Base-by-base conservation (phyloP, 176 grass and related monocot species). In the Pharus latifolius region DNA sequence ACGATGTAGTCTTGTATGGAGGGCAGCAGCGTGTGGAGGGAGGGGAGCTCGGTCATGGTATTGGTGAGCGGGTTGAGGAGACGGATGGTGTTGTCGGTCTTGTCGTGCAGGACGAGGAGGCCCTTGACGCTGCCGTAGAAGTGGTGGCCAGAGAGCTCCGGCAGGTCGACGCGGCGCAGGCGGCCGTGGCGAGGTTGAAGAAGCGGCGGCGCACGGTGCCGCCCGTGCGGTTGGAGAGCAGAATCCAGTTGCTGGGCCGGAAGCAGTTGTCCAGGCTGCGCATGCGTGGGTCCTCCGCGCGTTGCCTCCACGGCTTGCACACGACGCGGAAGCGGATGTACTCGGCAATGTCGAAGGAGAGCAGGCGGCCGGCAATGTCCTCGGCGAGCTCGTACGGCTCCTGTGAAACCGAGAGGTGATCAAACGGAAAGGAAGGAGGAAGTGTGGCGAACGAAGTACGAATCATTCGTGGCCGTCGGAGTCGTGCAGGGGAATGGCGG, bases 41-140 rank as follows among this genome's bases (percentile, higher is more conserved):
- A 0, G 8, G 42, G 44, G 16, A 20, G 28, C 11, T 67, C 43
- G 3, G 43, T 67, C 26, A 67, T 28, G 9, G 40, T 7, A 1
- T 29, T 5, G 58, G 40, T 75, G 31, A 49, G 60, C 3, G 57
- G 0, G 1, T 63, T 38, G 32, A 26, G 73, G 34, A 65, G 23
- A 12, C 48, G 48, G 48, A 76, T 17, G 59, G 37, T 4, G 25
- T 26, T 1, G 0, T 11, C 10, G 17, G 22, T 6, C 46, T 65
- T 27, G 23, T 53, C 33, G 47, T 34, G 38, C 23, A 65, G 59
- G 34, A 76, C 33, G 24, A 76, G 47, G 47, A 76, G 60, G 3
- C 73, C 73, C 0, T 64, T 23, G 0, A 26, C 33, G 22, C 27
- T 7, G 33, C 16, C 73, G 11, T 38, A 50, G 72, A 31, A 7